Conservation (phyloP, 106 monocot genomes). For the Phalaenopsis aphrodite region DNA sequence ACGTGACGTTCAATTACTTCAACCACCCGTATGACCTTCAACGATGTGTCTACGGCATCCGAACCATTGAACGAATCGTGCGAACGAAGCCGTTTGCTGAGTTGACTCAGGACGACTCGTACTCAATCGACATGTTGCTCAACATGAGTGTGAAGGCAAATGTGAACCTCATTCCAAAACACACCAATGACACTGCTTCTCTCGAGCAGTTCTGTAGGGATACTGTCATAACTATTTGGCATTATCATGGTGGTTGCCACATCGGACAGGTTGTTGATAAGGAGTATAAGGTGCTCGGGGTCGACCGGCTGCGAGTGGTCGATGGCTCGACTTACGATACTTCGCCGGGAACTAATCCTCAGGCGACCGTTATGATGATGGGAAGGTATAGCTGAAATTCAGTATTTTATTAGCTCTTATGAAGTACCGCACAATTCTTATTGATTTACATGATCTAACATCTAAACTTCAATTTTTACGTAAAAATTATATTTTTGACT, state of each 20-base stretch:
- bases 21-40: slow-evolving; percentile 42
- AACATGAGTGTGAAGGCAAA: slow-evolving; percentile 56
- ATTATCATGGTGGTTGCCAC: slow-evolving; percentile 74
- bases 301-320: slow-evolving; percentile 34
- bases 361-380: slow-evolving; percentile 67
- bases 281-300: slow-evolving; percentile 35
- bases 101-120: slow-evolving; percentile 19
- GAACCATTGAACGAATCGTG: slow-evolving; percentile 36
- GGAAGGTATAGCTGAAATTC: slow-evolving; percentile 30
- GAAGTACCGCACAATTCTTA: neutral
- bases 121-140: slow-evolving; percentile 29
- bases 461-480: no score
- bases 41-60: slow-evolving; percentile 43
- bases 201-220: slow-evolving; percentile 63
- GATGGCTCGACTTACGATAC: slow-evolving; percentile 42
- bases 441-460: no score
- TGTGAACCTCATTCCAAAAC: slow-evolving; percentile 63
- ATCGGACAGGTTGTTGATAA: slow-evolving; percentile 50
- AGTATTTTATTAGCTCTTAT: neutral
- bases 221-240: slow-evolving; percentile 72
- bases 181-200: slow-evolving; percentile 47
- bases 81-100: slow-evolving; percentile 29
- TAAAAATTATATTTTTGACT: no score
- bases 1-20: slow-evolving; percentile 88
- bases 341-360: slow-evolving; percentile 73